Evolutionary conservation across 208 protist genomes (phyloP).

Genomic region (Herpetomonas tarakana): DNA sequence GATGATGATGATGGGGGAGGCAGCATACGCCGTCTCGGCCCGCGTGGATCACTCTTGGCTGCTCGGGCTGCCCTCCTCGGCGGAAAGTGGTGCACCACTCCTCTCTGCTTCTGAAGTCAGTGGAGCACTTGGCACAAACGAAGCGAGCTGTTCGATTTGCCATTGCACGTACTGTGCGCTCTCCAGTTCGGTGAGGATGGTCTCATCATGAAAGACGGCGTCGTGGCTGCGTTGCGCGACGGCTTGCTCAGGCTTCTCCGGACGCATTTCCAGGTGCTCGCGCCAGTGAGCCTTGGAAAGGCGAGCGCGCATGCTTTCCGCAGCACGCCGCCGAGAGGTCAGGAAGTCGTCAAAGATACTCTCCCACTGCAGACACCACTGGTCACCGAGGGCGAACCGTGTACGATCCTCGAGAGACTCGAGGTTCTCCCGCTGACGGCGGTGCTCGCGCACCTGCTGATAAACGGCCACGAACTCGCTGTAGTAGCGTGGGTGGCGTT

Average conservation of each 20-base stretch:
- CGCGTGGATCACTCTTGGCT: no score
- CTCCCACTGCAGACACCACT: conserved; percentile 34
- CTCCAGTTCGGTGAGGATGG: conserved; percentile 12
- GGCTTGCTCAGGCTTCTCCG: conserved; percentile 8
- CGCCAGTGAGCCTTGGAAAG: conserved; percentile 13
- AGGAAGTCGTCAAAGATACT: conserved; percentile 10
- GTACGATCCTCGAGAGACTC: conserved; percentile 18
- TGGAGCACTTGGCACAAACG: no score
- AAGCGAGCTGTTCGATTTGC: conserved; percentile 14
- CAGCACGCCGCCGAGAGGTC: background rate
- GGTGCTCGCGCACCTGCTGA: conserved; percentile 4
- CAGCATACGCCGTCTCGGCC: no score
- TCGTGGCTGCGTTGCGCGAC: conserved; percentile 17
- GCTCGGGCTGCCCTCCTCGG: background rate
- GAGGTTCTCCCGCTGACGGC: conserved; percentile 15
- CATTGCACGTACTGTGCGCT: background rate
- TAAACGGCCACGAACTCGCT: conserved; percentile 8
- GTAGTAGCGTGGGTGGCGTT: background rate
- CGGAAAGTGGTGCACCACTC: no score
- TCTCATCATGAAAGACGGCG: conserved; percentile 10
- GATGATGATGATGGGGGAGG: no score
- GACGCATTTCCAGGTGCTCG: conserved; percentile 8
- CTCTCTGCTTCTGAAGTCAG: no score
- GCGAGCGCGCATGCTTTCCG: conserved; percentile 9
- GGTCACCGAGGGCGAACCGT: conserved; percentile 29